A percentile compares a stretch with the other conserved stretches of the same genome.
These are phyloP conservation scores for Ustilaginoidea virens DNA, from an alignment of 2,329 filamentous ascomycete species.

Conservation along the genomic window DNA sequence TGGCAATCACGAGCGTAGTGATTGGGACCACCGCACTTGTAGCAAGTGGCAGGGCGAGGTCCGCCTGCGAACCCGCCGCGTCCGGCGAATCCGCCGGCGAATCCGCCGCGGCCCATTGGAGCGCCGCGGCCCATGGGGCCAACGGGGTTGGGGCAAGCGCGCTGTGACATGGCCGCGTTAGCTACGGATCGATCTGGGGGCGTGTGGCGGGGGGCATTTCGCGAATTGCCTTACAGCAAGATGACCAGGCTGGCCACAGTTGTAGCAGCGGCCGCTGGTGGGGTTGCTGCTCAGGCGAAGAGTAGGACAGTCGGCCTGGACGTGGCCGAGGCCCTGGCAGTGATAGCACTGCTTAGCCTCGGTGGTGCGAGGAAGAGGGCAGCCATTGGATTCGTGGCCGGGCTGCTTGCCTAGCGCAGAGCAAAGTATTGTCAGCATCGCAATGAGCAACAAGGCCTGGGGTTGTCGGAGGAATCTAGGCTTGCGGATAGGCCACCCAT, in stretches of 20 bases:
- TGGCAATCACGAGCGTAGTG: conserved; percentile 98
- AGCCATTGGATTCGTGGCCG: conserved; percentile 94
- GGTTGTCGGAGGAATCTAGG: not conserved
- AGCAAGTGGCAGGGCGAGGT: conserved; percentile 54
- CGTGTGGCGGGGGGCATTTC: too few species aligned
- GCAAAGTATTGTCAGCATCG: not conserved
- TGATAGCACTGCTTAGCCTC: conserved; percentile 99
- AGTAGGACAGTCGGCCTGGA: conserved; percentile 97
- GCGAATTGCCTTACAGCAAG: conserved; percentile 76
- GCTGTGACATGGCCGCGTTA: conserved; percentile 27
- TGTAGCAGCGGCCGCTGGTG: conserved; percentile 84
- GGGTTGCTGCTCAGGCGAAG: conserved; percentile 75
- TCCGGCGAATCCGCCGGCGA: conserved; percentile 39
- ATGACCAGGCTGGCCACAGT: conserved; percentile 85
- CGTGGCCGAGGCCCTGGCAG: conserved; percentile 95
- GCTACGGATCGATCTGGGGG: conserved; percentile 1
- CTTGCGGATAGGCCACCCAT: conserved; percentile 7
- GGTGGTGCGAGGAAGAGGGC: conserved; percentile 89
- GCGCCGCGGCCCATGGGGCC: conserved; percentile 49
- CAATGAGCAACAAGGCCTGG: not conserved
- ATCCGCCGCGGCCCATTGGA: conserved; percentile 57
- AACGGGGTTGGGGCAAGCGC: conserved; percentile 68
- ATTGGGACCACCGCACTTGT: conserved; percentile 76
- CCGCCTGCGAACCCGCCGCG: conserved; percentile 64
- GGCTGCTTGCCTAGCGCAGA: conserved; percentile 63